Evolutionary conservation across 1,284 basidiomycete species (phyloP).

Genomic region (Flammula alnicola): DNA sequence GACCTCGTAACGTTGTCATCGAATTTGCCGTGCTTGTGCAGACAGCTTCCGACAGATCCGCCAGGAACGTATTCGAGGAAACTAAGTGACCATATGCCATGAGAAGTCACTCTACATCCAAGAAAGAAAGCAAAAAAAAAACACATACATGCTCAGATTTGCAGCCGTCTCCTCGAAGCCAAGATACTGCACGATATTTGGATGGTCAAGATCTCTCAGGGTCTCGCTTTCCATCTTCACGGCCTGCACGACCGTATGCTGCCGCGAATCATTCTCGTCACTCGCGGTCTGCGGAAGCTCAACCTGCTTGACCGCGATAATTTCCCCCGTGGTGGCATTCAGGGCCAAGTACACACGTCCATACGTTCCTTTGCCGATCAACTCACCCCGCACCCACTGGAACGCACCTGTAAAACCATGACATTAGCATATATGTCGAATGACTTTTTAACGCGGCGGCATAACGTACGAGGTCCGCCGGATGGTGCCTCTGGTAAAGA

Average conservation of each 20-base stretch:
- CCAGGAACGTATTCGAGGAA: slow-evolving; percentile 99
- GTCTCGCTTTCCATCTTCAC: slow-evolving; percentile 94
- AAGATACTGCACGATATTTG: slow-evolving; percentile 96
- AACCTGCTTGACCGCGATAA: slow-evolving; percentile 99
- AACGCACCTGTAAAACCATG: slow-evolving; percentile 71
- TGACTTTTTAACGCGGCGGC: too few species aligned
- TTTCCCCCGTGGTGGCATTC: slow-evolving; percentile 98
- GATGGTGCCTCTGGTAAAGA: too few species aligned
- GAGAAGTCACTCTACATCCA: too few species aligned
- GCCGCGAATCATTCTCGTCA: slow-evolving; percentile 87
- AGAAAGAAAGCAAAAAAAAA: slow-evolving; percentile 6
- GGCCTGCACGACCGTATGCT: slow-evolving; percentile 86
- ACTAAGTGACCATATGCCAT: slow-evolving; percentile 42
- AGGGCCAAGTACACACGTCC: slow-evolving; percentile 95
- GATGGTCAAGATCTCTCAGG: slow-evolving; percentile 95
- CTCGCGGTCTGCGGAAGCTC: slow-evolving; percentile 90
- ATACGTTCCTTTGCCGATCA: slow-evolving; percentile 97
- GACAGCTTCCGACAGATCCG: slow-evolving; percentile 91
- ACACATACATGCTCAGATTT: slow-evolving; percentile 88
- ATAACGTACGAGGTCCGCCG: too few species aligned
- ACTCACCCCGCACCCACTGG: slow-evolving; percentile 97
- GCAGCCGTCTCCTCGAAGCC: slow-evolving; percentile 94
- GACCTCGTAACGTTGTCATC: slow-evolving; percentile 91
- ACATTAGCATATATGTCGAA: too few species aligned
- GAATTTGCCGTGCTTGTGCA: slow-evolving; percentile 92